Evolutionary conservation across 352 stramenopile species (phyloP), one percentile per base, ranked within the genome.

Genomic region (Phytophthora fragariaefolia): DNA sequence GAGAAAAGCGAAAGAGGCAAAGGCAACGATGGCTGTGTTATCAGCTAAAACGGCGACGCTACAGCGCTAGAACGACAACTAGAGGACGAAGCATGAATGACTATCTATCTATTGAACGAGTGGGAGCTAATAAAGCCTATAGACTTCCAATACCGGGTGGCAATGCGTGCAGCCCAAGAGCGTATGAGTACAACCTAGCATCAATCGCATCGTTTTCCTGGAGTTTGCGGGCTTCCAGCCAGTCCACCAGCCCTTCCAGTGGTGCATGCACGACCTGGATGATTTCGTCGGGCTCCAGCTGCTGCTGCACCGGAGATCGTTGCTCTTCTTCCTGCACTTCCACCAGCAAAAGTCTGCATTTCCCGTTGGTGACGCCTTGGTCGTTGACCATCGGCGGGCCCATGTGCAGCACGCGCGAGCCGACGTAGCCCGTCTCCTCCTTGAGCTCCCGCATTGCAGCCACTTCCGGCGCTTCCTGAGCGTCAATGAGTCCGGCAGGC

Each of bases 401-500:
- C 63, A 90, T 85, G 71, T 89, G 84, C 54, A 90, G 71, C 67
- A 91, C 82, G 3, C 74, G 71, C 15, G 74, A 78, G 42, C 83
- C 90, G 0, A 85, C 61, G 60, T 91, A 98, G 18, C 92, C 92
- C 9, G 93, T 98, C 71, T 98, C 93, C 74, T 98, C 93, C 1
- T 76, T 66, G 8, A 98, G 79, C 71, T 98, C 92, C 6, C 92
- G 69, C 24, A 86, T 66, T 6, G 92, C 95, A 1, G 93, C 90
- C 24, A 70, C 43, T 52, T 89, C 88, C 0, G 87, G 77, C 1
- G 79, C 79, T 61, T 98, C 92, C 9, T 80, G 74, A 17, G 66
- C 66, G 67, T 98, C 95, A 67, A 98, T 97, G 22, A 98, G 82
- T 13, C 95, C 92, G 9, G 93, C 92, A 1, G 93, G 93, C 15